Evolutionary conservation across 2,329 filamentous ascomycete genomes (phyloP).

Genomic region (Aspergillus ibericus): DNA sequence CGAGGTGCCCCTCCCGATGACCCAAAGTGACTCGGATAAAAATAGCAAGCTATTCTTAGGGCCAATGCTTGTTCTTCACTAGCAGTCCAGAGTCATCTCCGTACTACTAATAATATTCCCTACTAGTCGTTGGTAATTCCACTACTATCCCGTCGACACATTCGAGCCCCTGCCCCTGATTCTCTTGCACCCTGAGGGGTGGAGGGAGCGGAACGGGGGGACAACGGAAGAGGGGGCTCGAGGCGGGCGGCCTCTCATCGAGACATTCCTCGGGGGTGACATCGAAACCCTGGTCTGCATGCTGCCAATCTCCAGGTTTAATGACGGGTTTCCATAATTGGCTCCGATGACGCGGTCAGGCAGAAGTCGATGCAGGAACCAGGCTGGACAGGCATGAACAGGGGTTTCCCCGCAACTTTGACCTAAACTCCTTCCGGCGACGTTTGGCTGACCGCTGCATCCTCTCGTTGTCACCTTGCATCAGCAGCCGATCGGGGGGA

Average conservation of each 20-base stretch:
- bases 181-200: background rate
- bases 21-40: background rate
- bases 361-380: background rate
- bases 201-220: background rate
- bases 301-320: background rate
- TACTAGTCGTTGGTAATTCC: too few species aligned
- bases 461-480: background rate
- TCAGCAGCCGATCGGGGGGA: background rate
- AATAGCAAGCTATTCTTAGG: constrained; percentile 3
- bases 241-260: too few species aligned
- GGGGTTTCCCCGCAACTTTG: background rate
- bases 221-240: background rate
- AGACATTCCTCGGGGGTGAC: background rate
- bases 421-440: too few species aligned
- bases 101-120: too few species aligned
- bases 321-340: background rate
- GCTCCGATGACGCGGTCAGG: background rate
- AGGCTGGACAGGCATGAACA: background rate
- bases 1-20: background rate
- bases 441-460: background rate
- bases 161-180: background rate
- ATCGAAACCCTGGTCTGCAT: background rate
- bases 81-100: background rate
- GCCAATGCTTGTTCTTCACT: background rate
- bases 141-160: background rate